Evolutionary conservation across 225 moss, liverwort and hornwort genomes (phyloP).

Genomic region (Sphagnum tenellum): DNA sequence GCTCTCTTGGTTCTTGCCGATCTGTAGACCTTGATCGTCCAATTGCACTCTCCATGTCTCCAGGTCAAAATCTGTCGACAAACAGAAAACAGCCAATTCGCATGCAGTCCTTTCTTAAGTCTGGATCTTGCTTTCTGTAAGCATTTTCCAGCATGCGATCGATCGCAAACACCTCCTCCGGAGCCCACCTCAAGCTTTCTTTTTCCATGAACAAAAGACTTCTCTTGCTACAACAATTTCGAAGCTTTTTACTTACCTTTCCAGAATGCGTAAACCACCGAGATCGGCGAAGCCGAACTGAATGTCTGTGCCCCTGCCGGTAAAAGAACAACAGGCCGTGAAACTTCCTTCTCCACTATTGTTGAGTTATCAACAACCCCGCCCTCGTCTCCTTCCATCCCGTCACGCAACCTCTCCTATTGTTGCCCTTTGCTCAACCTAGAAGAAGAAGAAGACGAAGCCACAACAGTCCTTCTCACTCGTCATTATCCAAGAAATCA

Average conservation of each 20-base stretch:
- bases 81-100: neutral
- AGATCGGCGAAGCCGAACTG: slow-evolving; percentile 59
- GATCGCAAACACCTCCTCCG: no score
- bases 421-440: no score
- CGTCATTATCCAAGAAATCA: no score
- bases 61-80: slow-evolving; percentile 69
- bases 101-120: neutral
- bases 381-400: no score
- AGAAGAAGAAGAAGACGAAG: no score
- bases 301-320: slow-evolving; percentile 19
- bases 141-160: no score
- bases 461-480: no score
- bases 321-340: slow-evolving; percentile 8
- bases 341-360: slow-evolving; percentile 43
- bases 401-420: no score
- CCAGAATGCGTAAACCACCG: slow-evolving; percentile 70
- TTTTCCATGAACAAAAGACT: no score
- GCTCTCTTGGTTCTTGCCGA: slow-evolving; percentile 83
- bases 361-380: slow-evolving; percentile 27
- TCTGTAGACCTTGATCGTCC: slow-evolving; percentile 85
- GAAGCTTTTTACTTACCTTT: slow-evolving; percentile 33
- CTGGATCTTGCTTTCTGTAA: no score
- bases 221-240: no score
- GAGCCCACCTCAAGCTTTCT: no score
- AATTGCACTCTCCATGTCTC: slow-evolving; percentile 77